phyloP scores from a whole-genome alignment of 768 basidiomycete genomes.

The Daedaleopsis sinensis region DNA sequence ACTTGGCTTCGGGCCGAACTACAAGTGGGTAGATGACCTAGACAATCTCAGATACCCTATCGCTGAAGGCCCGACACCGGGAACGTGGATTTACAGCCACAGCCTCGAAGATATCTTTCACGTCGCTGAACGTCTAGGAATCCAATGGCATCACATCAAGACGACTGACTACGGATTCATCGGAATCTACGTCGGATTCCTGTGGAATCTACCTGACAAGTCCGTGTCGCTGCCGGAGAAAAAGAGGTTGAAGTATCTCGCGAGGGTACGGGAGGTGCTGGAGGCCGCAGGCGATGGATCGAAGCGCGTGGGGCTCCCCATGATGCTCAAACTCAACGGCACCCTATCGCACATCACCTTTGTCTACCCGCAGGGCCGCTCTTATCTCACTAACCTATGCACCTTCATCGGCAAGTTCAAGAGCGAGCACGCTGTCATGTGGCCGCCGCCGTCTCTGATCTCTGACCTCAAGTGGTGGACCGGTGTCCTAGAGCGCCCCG shows the following conservation, averaged over 20 bases:
- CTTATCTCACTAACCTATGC: constrained; percentile 32
- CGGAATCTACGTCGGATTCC: constrained; percentile 34
- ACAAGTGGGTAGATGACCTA: too few species aligned
- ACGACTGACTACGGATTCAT: constrained; percentile 25
- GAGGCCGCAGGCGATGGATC: too few species aligned
- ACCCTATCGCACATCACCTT: constrained; percentile 39
- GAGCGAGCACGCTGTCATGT: constrained; percentile 15
- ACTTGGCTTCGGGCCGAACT: too few species aligned
- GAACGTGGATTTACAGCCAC: constrained; percentile 2
- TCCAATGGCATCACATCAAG: constrained; percentile 29
- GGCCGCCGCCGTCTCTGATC: constrained; percentile 26
- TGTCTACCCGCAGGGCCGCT: constrained; percentile 30
- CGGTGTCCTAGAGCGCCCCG: neutral
- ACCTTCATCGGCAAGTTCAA: constrained; percentile 31
- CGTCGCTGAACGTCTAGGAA: constrained; percentile 17
- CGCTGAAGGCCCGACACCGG: too few species aligned
- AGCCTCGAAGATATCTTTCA: neutral
- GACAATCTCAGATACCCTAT: too few species aligned
- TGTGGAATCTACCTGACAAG: constrained; percentile 30
- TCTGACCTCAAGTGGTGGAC: constrained; percentile 41
- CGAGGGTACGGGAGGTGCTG: constrained; percentile 21
- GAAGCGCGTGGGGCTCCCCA: constrained; percentile 2
- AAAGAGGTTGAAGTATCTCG: constrained; percentile 32
- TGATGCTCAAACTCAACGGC: constrained; percentile 30
- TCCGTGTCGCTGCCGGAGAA: constrained; percentile 34